A percentile compares a stretch with the other conserved stretches of the same genome.
These are phyloP conservation scores for Ascochyta lentis DNA, from an alignment of 2,329 filamentous ascomycete species.

Conservation along the genomic window DNA sequence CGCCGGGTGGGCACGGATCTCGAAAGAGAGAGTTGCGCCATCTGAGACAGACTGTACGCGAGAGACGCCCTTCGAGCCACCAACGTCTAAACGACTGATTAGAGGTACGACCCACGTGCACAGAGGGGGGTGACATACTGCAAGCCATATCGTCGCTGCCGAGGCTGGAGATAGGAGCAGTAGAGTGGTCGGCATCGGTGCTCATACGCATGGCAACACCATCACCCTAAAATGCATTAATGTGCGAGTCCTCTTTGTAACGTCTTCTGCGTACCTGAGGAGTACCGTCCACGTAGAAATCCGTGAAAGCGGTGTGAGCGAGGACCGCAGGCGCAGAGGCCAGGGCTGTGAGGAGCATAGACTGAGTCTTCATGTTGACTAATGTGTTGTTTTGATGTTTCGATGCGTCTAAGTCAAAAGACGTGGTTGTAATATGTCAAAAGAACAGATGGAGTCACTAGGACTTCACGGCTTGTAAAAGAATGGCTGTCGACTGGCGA, in stretches of 20 bases:
- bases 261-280: conserved; percentile 28
- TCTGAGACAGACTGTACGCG: conserved; percentile 57
- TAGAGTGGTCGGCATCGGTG: conserved; percentile 59
- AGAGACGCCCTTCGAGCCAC: conserved; percentile 57
- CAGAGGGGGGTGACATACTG: conserved; percentile 57
- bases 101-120: conserved; percentile 7
- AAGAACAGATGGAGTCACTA: conserved; percentile 41
- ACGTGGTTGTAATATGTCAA: conserved; percentile 30
- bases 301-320: conserved; percentile 47
- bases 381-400: conserved; percentile 3
- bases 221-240: conserved; percentile 63
- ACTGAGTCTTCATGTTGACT: conserved; percentile 44
- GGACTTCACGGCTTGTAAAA: conserved; percentile 38
- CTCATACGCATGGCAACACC: conserved; percentile 75
- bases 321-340: conserved; percentile 41
- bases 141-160: conserved; percentile 71
- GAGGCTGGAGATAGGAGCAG: conserved; percentile 64
- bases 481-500: conserved; percentile 49
- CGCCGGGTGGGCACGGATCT: conserved; percentile 69
- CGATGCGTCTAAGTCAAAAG: conserved; percentile 2
- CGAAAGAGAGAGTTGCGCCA: conserved; percentile 67
- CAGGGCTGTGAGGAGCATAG: conserved; percentile 42
- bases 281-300: conserved; percentile 44
- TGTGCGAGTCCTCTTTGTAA: background rate
- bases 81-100: conserved; percentile 48